Evolutionary conservation across 306 rosid genomes (phyloP).

Genomic region (Neltuma alba): DNA sequence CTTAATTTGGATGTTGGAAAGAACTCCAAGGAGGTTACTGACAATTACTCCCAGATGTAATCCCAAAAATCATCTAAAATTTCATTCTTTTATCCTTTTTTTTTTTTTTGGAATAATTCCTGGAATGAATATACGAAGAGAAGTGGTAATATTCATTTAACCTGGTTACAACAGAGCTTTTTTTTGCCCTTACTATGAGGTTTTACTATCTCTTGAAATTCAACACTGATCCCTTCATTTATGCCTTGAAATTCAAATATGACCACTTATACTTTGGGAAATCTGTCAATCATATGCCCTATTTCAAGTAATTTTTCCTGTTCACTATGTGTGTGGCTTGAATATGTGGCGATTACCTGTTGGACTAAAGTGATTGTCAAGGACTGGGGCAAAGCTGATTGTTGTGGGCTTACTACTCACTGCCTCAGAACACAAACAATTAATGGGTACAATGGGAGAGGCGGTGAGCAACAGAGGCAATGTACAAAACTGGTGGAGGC

Average conservation of each 20-base stretch:
- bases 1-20: conserved; percentile 84
- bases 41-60: conserved; percentile 62
- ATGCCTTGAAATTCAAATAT: neutral
- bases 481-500: too few species aligned
- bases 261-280: neutral
- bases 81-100: conserved; percentile 28
- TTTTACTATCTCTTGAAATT: neutral
- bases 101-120: conserved; percentile 7
- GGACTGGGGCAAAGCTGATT: too few species aligned
- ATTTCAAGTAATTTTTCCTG: neutral
- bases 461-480: too few species aligned
- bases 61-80: conserved; percentile 20
- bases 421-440: too few species aligned
- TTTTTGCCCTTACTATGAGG: neutral
- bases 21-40: conserved; percentile 53
- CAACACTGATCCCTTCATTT: neutral
- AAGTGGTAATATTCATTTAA: conserved; percentile 5
- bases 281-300: neutral
- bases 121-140: neutral
- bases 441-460: too few species aligned
- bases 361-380: too few species aligned
- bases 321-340: too few species aligned
- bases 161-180: neutral
- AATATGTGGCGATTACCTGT: too few species aligned
- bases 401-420: too few species aligned